phyloP scores from a whole-genome alignment of 2,329 filamentous ascomycete genomes.

The Rhynchosporium secalis region DNA sequence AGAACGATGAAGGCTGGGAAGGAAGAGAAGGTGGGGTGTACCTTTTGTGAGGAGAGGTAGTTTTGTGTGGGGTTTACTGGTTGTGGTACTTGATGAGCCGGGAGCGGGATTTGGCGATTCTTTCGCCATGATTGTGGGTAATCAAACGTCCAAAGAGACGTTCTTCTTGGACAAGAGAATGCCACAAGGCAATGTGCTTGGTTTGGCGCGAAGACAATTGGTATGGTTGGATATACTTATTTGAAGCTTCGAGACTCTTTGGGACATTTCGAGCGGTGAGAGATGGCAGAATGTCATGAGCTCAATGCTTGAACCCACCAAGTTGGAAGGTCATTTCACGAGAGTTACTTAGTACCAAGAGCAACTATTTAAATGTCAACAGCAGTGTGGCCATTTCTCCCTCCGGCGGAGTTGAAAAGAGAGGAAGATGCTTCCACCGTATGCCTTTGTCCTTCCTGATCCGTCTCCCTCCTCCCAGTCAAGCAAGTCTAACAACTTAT shows the following conservation, averaged over 20 bases:
- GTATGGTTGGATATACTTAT: not conserved
- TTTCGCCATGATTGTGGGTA: conserved; percentile 22
- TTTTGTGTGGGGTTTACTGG: conserved; percentile 23
- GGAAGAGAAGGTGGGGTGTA: conserved; percentile 10
- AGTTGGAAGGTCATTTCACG: too few relatives aligned
- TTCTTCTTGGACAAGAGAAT: not conserved
- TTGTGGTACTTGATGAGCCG: not conserved
- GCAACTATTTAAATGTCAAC: conserved; percentile 17
- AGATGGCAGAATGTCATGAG: conserved; percentile 8
- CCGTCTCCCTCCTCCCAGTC: not conserved
- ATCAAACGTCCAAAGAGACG: not conserved
- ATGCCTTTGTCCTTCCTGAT: conserved; percentile 6
- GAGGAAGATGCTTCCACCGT: conserved; percentile 39
- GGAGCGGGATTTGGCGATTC: not conserved
- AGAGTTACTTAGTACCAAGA: too few relatives aligned
- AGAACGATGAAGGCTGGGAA: too few relatives aligned
- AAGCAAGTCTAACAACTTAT: conserved; percentile 1
- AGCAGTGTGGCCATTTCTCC: conserved; percentile 37
- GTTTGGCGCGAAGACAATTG: too few relatives aligned
- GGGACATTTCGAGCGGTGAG: conserved; percentile 1
- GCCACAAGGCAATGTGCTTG: too few relatives aligned
- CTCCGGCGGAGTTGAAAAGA: conserved; percentile 30
- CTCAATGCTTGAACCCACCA: not conserved
- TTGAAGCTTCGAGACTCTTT: conserved; percentile 9
- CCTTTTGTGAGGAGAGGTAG: conserved; percentile 30